A percentile compares a stretch with the other conserved stretches of the same genome.
These are phyloP conservation scores for Fraxinus nigra DNA, from an alignment of 305 asterid species.

Conservation along the genomic window DNA sequence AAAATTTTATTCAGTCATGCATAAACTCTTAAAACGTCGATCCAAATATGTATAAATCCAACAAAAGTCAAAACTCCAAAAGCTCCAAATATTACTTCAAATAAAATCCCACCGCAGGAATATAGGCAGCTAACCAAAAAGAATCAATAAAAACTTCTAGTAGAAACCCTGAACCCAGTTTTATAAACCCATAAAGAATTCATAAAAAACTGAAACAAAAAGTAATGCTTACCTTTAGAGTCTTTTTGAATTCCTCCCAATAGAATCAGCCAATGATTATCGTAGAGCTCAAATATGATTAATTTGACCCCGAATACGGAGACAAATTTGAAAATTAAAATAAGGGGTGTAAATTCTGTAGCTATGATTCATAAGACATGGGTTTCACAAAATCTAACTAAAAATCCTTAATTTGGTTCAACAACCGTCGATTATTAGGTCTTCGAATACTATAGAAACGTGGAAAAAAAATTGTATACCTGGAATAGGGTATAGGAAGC, in stretches of 20 bases:
- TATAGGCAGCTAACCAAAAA: not conserved
- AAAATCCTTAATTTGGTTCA: constrained; percentile 14
- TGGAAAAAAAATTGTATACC: constrained; percentile 35
- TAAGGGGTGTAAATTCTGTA: not conserved
- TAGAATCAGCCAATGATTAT: constrained; percentile 8
- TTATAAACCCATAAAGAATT: not conserved
- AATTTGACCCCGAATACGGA: not conserved
- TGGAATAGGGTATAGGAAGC: constrained; percentile 85
- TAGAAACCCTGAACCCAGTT: not conserved
- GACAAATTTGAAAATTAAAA: not conserved
- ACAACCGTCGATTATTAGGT: not conserved
- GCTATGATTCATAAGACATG: constrained; percentile 5
- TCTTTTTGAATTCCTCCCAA: constrained; percentile 11
- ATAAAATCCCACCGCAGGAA: constrained; percentile 3
- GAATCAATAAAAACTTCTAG: constrained; percentile 1
- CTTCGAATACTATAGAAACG: not conserved
- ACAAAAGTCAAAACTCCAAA: not conserved
- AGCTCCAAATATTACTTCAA: not conserved
- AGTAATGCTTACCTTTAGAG: constrained; percentile 25
- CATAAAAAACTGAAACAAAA: not conserved
- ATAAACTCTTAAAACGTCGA: not conserved
- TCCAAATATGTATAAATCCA: not conserved
- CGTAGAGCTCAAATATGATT: constrained; percentile 3
- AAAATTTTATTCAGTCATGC: not conserved
- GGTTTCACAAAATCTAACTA: constrained; percentile 3